Evolutionary conservation across 768 basidiomycete species (phyloP).

Genomic region (Piloderma croceum): DNA sequence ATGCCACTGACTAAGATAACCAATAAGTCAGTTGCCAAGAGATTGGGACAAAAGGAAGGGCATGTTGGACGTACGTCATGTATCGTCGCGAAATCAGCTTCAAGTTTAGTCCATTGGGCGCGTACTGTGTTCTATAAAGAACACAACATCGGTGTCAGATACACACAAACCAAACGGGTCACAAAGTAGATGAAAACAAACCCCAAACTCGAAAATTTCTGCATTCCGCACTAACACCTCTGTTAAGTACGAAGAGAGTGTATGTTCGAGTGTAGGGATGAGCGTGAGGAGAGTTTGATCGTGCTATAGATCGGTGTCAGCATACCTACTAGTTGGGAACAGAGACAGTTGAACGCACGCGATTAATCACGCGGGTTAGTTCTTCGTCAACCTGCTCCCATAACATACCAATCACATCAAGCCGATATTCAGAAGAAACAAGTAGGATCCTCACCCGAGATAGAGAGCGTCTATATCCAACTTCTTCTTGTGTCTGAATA

Average conservation of each 20-base stretch:
- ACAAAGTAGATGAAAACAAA: background rate
- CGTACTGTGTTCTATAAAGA: constrained; percentile 25
- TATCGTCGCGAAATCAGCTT: constrained; percentile 19
- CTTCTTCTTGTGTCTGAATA: too few relatives aligned
- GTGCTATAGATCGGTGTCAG: constrained; percentile 2
- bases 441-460: too few relatives aligned
- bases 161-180: too few relatives aligned
- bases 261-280: constrained; percentile 8
- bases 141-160: too few relatives aligned
- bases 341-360: too few relatives aligned
- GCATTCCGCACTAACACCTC: constrained; percentile 2
- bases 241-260: constrained; percentile 5
- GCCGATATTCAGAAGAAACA: too few relatives aligned
- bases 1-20: constrained; percentile 18
- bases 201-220: background rate
- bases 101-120: constrained; percentile 21
- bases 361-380: too few relatives aligned
- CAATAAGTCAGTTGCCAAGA: constrained; percentile 7
- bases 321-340: too few relatives aligned
- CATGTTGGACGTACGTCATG: constrained; percentile 23
- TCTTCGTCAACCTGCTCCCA: too few relatives aligned
- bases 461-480: too few relatives aligned
- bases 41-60: background rate
- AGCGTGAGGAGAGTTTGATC: constrained; percentile 7
- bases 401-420: too few relatives aligned